phyloP scores from a whole-genome alignment of 306 rosid species.

The Vigna hirtella region DNA sequence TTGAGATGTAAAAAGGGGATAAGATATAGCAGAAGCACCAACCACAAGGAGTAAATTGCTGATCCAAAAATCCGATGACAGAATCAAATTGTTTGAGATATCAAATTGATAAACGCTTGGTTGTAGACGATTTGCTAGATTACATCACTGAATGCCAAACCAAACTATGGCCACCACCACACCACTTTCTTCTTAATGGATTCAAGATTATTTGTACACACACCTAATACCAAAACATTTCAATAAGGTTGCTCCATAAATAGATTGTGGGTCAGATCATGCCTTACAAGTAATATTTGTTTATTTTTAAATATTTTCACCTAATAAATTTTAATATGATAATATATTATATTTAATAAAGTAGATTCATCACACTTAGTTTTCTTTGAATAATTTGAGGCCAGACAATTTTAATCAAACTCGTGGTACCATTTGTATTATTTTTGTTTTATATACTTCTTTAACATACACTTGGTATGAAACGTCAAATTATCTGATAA shows the following conservation, averaged over 20 bases:
- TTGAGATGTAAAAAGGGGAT: constrained; percentile 27
- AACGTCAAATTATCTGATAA: not conserved
- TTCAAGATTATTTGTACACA: not conserved
- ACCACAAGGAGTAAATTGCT: not conserved
- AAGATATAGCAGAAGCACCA: constrained; percentile 12
- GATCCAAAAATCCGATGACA: constrained; percentile 16
- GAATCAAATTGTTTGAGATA: not conserved
- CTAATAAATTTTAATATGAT: not conserved
- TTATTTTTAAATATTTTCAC: too few relatives aligned
- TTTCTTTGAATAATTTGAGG: not conserved
- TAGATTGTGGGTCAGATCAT: too few relatives aligned
- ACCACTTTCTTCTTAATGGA: not conserved
- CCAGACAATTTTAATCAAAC: too few relatives aligned
- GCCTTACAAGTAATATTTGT: too few relatives aligned
- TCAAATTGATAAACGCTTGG: constrained; percentile 34
- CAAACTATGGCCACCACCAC: not conserved
- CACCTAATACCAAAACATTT: too few relatives aligned
- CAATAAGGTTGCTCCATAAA: too few relatives aligned
- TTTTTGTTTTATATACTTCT: not conserved
- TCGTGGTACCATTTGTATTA: too few relatives aligned
- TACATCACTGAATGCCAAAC: constrained; percentile 31
- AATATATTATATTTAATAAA: not conserved
- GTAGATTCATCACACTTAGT: not conserved
- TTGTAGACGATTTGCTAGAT: constrained; percentile 7
- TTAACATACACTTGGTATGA: not conserved